phyloP scores from a whole-genome alignment of 148 eudicot genomes.

The Vaccinium darrowii region DNA sequence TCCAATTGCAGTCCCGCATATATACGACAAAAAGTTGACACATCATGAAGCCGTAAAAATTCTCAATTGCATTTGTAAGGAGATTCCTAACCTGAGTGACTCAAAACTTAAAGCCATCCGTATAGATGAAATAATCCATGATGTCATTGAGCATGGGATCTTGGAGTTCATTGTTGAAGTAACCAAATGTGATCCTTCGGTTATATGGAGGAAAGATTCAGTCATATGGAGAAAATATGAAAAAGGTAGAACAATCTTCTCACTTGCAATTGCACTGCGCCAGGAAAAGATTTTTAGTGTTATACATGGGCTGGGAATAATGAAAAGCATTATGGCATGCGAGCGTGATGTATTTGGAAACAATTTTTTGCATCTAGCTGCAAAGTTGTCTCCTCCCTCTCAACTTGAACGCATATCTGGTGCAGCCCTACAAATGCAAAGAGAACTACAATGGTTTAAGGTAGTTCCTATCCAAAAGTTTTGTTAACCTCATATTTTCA shows the following conservation, averaged over 20 bases:
- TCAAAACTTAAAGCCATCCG: not conserved
- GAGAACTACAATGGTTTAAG: slow-evolving; percentile 21
- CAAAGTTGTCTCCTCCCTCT: slow-evolving; percentile 7
- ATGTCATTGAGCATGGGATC: not conserved
- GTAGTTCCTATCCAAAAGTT: not conserved
- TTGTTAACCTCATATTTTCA: not conserved
- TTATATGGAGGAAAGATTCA: not conserved
- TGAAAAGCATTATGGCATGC: not conserved
- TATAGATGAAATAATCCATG: not conserved
- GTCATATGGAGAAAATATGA: slow-evolving; percentile 7
- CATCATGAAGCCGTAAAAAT: not conserved
- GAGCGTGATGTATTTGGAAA: not conserved
- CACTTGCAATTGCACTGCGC: slow-evolving; percentile 13
- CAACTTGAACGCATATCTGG: slow-evolving; percentile 10
- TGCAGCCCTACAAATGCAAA: slow-evolving; percentile 23
- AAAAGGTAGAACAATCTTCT: slow-evolving; percentile 15
- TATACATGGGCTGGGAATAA: slow-evolving; percentile 11
- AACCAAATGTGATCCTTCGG: not conserved
- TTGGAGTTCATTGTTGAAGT: not conserved
- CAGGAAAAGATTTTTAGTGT: slow-evolving; percentile 15
- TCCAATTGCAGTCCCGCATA: not conserved
- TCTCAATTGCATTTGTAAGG: not conserved
- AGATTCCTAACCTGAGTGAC: not conserved
- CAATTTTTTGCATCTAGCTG: slow-evolving; percentile 17
- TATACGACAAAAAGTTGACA: not conserved